Percentiles rank a stretch among this genome's conserved stretches.
Conservation (phyloP, 1,284 basidiomycete genomes). For the Rhodotorula sp. region DNA sequence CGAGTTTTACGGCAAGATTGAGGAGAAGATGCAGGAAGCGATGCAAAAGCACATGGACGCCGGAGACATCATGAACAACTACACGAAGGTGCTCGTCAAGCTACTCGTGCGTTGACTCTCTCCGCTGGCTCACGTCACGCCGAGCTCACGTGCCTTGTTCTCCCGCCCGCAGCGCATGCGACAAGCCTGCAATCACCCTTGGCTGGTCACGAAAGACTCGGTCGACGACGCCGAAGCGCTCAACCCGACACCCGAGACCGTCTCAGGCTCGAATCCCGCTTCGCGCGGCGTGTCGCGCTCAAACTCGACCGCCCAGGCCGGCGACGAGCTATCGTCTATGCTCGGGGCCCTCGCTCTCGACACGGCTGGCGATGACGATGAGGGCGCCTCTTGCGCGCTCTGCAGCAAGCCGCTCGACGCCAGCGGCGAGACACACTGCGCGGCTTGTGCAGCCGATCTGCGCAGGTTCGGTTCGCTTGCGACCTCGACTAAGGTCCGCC, state of each 20-base stretch:
- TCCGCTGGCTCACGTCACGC: background rate
- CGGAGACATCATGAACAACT: constrained; percentile 61
- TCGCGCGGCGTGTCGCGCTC: constrained; percentile 50
- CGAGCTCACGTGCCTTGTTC: constrained; percentile 15
- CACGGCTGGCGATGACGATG: background rate
- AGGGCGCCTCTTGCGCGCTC: constrained; percentile 1
- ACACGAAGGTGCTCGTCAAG: constrained; percentile 81
- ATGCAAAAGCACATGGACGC: constrained; percentile 44
- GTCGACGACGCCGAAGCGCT: constrained; percentile 26
- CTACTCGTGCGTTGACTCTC: constrained; percentile 57
- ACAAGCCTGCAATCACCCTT: constrained; percentile 76
- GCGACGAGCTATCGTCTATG: constrained; percentile 52
- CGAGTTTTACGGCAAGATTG: constrained; percentile 74
- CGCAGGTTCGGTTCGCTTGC: constrained; percentile 26
- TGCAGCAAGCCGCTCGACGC: constrained; percentile 9
- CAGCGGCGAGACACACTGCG: constrained; percentile 30
- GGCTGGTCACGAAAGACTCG: constrained; percentile 58
- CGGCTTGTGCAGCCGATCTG: constrained; percentile 37
- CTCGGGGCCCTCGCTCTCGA: constrained; percentile 13
- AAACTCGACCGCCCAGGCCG: constrained; percentile 44
- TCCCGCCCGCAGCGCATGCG: constrained; percentile 54
- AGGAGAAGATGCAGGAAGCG: constrained; percentile 63
- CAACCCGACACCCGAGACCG: constrained; percentile 20
- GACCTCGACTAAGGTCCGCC: constrained; percentile 74
- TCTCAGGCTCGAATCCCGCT: constrained; percentile 50